phyloP scores from a whole-genome alignment of 2,329 filamentous ascomycete species.

The Aquanectria penicillioides region DNA sequence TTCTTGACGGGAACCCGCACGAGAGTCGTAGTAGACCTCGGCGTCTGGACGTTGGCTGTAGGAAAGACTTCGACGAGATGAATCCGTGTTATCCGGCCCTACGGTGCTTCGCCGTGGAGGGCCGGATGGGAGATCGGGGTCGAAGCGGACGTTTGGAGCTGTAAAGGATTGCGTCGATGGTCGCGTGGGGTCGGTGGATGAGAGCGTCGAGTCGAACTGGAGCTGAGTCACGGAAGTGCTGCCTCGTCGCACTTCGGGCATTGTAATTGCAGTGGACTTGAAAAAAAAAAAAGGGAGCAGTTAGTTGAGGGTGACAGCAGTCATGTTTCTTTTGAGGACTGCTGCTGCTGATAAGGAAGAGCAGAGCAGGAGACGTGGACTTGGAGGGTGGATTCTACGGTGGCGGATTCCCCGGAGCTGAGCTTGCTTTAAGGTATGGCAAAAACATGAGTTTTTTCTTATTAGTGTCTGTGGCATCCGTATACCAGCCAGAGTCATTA shows the following conservation, averaged over 20 bases:
- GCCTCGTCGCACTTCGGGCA: conserved; percentile 45
- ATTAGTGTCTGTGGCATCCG: not conserved
- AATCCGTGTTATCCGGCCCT: conserved; percentile 29
- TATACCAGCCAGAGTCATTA: no score
- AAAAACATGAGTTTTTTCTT: no score
- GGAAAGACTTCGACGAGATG: conserved; percentile 46
- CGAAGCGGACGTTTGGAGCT: conserved; percentile 31
- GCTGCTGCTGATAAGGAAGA: not conserved
- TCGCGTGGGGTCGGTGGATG: conserved; percentile 28
- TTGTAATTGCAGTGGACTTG: conserved; percentile 21
- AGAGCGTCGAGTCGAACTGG: conserved; percentile 30
- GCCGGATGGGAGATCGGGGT: conserved; percentile 21
- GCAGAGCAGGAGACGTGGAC: not conserved
- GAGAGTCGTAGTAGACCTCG: conserved; percentile 53
- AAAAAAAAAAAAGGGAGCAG: not conserved
- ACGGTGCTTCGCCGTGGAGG: conserved; percentile 27
- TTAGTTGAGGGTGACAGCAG: not conserved
- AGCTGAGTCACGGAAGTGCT: conserved; percentile 34
- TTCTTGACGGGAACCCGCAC: conserved; percentile 48
- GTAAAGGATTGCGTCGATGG: conserved; percentile 28
- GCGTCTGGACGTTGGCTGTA: conserved; percentile 47
- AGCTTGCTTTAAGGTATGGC: conserved; percentile 10
- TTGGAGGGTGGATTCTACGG: not conserved
- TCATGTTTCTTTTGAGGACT: conserved; percentile 16
- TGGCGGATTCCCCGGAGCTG: conserved; percentile 22